phyloP scores from a whole-genome alignment of 2,329 filamentous ascomycete genomes.

The Diaporthe amygdali region DNA sequence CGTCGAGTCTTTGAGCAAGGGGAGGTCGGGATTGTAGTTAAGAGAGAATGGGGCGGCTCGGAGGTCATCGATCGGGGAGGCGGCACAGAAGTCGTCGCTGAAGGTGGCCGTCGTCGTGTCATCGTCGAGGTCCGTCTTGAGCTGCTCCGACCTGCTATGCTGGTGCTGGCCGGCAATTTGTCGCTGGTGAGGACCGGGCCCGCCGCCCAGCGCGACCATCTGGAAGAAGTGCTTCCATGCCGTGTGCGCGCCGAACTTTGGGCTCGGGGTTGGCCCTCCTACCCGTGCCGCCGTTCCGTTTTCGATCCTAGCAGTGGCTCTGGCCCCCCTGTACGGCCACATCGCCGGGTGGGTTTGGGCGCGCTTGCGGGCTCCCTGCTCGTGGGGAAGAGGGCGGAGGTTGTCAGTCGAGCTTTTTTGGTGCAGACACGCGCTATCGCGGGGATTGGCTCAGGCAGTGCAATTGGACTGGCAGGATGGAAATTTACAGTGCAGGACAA shows the following conservation, averaged over 20 bases:
- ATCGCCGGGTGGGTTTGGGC: slow-evolving; percentile 22
- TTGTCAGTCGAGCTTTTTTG: slow-evolving; percentile 5
- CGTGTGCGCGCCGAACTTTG: slow-evolving; percentile 23
- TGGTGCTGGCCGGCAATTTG: neutral
- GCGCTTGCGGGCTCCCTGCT: slow-evolving; percentile 23
- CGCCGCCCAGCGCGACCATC: slow-evolving; percentile 24
- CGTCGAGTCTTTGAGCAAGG: slow-evolving; percentile 54
- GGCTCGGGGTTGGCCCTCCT: slow-evolving; percentile 21
- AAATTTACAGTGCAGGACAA: neutral
- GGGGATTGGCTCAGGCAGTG: neutral
- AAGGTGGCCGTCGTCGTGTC: slow-evolving; percentile 3
- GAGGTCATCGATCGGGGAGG: slow-evolving; percentile 3
- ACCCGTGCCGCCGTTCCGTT: neutral
- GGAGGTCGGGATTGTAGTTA: slow-evolving; percentile 29
- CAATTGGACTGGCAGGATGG: neutral
- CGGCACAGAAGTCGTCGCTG: neutral
- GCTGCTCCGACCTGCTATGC: slow-evolving; percentile 17
- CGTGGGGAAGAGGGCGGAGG: neutral
- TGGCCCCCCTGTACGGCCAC: slow-evolving; percentile 19
- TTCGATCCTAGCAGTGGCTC: neutral
- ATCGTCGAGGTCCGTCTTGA: slow-evolving; percentile 7
- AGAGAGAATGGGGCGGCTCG: slow-evolving; percentile 12
- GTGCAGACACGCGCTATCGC: neutral
- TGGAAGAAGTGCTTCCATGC: slow-evolving; percentile 27
- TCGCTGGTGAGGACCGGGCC: slow-evolving; percentile 6